These are phyloP conservation scores for Colletotrichum sp. DNA, from an alignment of 2,329 filamentous ascomycete species.

Conservation along the genomic window DNA sequence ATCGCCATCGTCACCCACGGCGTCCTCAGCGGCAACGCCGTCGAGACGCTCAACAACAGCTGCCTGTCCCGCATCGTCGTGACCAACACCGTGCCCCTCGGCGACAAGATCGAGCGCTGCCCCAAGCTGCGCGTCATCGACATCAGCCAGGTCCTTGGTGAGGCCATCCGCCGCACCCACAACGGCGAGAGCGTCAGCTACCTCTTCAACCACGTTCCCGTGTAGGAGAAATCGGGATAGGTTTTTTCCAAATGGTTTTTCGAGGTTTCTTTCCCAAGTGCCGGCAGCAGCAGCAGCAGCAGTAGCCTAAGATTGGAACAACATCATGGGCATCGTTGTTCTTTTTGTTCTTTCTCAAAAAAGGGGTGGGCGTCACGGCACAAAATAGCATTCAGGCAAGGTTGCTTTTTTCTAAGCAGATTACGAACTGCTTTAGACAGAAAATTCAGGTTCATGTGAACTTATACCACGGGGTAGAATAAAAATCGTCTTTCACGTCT, in stretches of 20 bases:
- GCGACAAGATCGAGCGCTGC: constrained; percentile 80
- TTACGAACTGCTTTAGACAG: not conserved
- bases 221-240: constrained; percentile 1
- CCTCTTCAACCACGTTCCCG: constrained; percentile 57
- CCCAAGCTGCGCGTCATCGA: constrained; percentile 88
- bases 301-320: not conserved
- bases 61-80: constrained; percentile 81
- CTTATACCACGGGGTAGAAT: not conserved
- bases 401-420: not conserved
- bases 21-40: constrained; percentile 86
- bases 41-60: constrained; percentile 83
- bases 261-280: not conserved
- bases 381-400: not conserved
- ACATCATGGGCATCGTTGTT: not conserved
- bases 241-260: not conserved
- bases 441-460: not conserved
- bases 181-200: constrained; percentile 66
- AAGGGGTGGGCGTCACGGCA: not conserved
- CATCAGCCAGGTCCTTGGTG: constrained; percentile 83
- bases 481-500: not conserved
- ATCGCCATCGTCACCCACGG: constrained; percentile 96
- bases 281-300: not conserved
- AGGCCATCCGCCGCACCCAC: constrained; percentile 61
- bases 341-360: not conserved
- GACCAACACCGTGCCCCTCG: constrained; percentile 70